A percentile compares a stretch with the other conserved stretches of the same genome.
Conservation (phyloP, 1,284 basidiomycete genomes). For the Quambalaria eucalypti region DNA sequence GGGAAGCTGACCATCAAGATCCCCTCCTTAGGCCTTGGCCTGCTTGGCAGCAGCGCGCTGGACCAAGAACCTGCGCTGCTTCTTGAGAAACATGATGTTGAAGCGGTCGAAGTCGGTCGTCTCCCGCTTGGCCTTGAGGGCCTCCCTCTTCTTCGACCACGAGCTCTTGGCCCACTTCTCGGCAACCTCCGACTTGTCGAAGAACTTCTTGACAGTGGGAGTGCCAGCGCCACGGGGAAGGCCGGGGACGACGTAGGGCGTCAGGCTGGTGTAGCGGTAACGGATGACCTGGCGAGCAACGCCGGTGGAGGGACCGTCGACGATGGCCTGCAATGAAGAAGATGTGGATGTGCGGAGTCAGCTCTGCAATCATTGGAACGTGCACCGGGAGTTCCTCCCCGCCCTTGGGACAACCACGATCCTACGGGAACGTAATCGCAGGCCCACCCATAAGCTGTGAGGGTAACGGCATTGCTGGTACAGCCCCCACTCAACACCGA, state of each 20-base stretch:
- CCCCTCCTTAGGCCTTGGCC: slow-evolving; percentile 32
- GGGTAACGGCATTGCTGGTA: no score
- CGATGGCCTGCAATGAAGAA: slow-evolving; percentile 63
- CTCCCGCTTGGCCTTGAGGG: slow-evolving; percentile 66
- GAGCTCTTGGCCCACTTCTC: slow-evolving; percentile 66
- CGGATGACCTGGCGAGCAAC: slow-evolving; percentile 86
- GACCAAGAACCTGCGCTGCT: slow-evolving; percentile 51
- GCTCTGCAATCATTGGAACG: neutral
- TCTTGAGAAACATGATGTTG: slow-evolving; percentile 54
- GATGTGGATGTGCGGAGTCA: neutral
- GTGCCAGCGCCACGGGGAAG: slow-evolving; percentile 81
- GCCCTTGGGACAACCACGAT: neutral
- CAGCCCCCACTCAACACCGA: no score
- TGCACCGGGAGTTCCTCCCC: no score
- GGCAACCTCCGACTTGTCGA: slow-evolving; percentile 69
- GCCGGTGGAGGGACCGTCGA: slow-evolving; percentile 82
- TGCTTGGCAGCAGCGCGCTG: slow-evolving; percentile 26
- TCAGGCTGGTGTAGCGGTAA: slow-evolving; percentile 87
- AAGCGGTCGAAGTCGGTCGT: slow-evolving; percentile 80
- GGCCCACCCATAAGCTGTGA: no score
- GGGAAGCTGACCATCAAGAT: neutral
- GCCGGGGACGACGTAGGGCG: slow-evolving; percentile 70
- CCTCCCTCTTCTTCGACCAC: slow-evolving; percentile 85
- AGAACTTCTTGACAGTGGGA: slow-evolving; percentile 71
- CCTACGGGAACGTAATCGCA: no score